phyloP scores from a whole-genome alignment of 2,329 filamentous ascomycete genomes.

The Ceratocystis alfenasii region DNA sequence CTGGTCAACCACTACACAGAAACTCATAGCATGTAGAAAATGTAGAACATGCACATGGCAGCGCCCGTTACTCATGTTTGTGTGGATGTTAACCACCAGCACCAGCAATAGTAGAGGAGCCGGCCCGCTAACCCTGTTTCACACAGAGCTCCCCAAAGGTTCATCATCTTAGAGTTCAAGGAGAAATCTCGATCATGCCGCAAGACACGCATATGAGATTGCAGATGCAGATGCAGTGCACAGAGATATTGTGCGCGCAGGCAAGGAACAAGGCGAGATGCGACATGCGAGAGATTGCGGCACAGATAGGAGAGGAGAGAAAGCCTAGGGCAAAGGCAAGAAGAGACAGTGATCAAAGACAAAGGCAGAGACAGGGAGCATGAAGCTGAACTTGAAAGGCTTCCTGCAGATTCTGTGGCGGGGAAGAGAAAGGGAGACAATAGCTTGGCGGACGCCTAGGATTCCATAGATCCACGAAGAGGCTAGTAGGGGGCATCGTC shows the following conservation, averaged over 20 bases:
- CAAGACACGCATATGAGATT: neutral
- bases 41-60: too few species aligned
- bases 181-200: slow-evolving; percentile 1
- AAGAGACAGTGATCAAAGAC: neutral
- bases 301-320: neutral
- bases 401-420: slow-evolving; percentile 2
- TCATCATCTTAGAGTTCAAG: neutral
- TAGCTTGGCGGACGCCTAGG: too few species aligned
- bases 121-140: neutral
- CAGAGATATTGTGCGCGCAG: too few species aligned
- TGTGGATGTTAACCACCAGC: neutral
- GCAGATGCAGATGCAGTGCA: too few species aligned
- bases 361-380: neutral
- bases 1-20: too few species aligned
- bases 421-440: neutral
- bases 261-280: too few species aligned
- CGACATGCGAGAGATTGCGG: too few species aligned
- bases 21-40: too few species aligned
- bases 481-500: too few species aligned
- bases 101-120: neutral
- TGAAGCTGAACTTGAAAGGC: slow-evolving; percentile 1
- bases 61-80: too few species aligned
- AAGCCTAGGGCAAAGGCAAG: too few species aligned
- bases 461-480: neutral
- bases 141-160: neutral